Percentiles rank a stretch among this genome's conserved stretches.
Evolutionary conservation across 2,329 filamentous ascomycete species (phyloP).

Genomic region (Trichothecium sympodiale): DNA sequence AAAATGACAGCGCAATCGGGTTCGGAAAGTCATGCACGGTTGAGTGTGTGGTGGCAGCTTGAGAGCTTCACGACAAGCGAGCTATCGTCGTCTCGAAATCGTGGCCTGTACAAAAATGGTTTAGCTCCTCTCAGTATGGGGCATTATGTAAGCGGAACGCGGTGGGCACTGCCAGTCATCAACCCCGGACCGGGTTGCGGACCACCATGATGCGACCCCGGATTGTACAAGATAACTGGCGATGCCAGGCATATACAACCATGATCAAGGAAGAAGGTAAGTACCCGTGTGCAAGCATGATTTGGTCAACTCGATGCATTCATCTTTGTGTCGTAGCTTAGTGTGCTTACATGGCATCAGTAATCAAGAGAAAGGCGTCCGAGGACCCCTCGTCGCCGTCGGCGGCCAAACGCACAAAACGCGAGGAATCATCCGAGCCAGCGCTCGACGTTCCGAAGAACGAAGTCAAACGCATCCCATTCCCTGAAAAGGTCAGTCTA

Average conservation of each 20-base stretch:
- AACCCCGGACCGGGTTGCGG: too few relatives aligned
- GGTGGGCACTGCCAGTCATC: too few relatives aligned
- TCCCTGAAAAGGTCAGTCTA: conserved; percentile 72
- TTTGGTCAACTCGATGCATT: too few relatives aligned
- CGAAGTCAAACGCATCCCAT: conserved; percentile 58
- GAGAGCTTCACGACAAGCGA: neutral
- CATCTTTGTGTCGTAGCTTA: too few relatives aligned
- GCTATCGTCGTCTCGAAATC: neutral
- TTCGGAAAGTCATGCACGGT: too few relatives aligned
- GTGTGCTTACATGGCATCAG: conserved; percentile 20
- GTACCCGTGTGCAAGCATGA: conserved; percentile 5
- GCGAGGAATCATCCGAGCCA: conserved; percentile 19
- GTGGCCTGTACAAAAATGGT: too few relatives aligned
- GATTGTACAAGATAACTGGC: too few relatives aligned
- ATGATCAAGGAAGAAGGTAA: conserved; percentile 27
- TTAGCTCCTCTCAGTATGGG: too few relatives aligned
- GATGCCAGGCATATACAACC: too few relatives aligned
- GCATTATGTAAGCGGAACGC: too few relatives aligned
- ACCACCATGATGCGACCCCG: too few relatives aligned
- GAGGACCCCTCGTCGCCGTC: conserved; percentile 52
- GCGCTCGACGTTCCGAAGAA: conserved; percentile 26
- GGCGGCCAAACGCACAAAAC: conserved; percentile 55
- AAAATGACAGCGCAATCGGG: too few relatives aligned
- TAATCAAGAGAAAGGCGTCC: conserved; percentile 61
- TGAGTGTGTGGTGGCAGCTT: neutral